phyloP scores from a whole-genome alignment of 1,284 basidiomycete species.

The Irpex sp. region DNA sequence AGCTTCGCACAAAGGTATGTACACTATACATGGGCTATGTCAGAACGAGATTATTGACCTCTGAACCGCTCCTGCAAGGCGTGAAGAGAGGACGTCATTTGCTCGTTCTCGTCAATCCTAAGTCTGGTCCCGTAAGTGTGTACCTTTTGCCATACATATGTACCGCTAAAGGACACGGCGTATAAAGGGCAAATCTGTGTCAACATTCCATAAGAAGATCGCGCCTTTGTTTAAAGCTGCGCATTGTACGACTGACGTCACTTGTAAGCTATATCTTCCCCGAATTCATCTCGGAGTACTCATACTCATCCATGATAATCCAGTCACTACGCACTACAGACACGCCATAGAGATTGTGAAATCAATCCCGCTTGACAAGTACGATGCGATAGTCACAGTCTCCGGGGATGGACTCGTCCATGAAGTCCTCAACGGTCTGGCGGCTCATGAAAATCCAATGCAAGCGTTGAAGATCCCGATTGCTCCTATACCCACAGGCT shows the following conservation, averaged over 20 bases:
- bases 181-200: slow-evolving; percentile 63
- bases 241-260: slow-evolving; percentile 62
- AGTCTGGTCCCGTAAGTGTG: slow-evolving; percentile 64
- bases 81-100: slow-evolving; percentile 8
- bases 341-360: slow-evolving; percentile 77
- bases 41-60: too few relatives aligned
- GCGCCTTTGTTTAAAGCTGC: slow-evolving; percentile 82
- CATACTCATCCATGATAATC: slow-evolving; percentile 4
- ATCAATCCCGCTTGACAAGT: slow-evolving; percentile 54
- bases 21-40: slow-evolving; percentile 5
- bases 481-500: slow-evolving; percentile 86
- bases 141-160: slow-evolving; percentile 17
- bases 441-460: slow-evolving; percentile 63
- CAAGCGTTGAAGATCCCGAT: slow-evolving; percentile 77
- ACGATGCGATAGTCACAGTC: slow-evolving; percentile 79
- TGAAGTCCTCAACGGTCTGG: slow-evolving; percentile 92
- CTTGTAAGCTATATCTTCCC: slow-evolving; percentile 43
- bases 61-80: background rate
- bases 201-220: slow-evolving; percentile 62
- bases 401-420: slow-evolving; percentile 91
- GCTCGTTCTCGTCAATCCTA: slow-evolving; percentile 83
- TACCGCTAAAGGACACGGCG: background rate
- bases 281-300: background rate
- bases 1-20: slow-evolving; percentile 60
- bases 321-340: slow-evolving; percentile 69